These are phyloP conservation scores for Russula dissimulans DNA, from an alignment of 768 basidiomycete genomes.

Conservation along the genomic window DNA sequence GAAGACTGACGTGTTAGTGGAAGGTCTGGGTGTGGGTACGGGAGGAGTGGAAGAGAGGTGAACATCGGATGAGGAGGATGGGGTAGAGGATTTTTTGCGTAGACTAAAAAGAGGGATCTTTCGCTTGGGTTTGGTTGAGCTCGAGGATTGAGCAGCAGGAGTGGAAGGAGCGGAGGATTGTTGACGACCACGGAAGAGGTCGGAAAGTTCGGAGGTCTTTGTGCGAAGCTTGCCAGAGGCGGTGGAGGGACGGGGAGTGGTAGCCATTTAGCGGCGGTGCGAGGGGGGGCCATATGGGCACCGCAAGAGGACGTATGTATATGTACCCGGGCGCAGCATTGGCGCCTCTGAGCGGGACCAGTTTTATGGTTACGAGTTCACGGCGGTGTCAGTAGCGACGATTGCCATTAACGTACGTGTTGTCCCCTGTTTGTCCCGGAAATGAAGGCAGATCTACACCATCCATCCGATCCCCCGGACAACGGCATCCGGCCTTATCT, in stretches of 20 bases:
- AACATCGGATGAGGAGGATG: not conserved
- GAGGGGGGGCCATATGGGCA: not conserved
- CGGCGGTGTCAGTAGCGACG: not conserved
- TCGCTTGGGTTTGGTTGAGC: constrained; percentile 12
- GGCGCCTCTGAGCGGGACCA: not conserved
- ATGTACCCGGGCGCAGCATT: not conserved
- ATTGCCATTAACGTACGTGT: not conserved
- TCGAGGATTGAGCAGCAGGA: not conserved
- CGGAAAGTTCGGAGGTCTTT: constrained; percentile 18
- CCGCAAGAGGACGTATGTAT: constrained; percentile 2
- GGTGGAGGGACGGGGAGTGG: constrained; percentile 8
- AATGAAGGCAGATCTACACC: constrained; percentile 3
- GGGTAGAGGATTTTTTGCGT: constrained; percentile 12
- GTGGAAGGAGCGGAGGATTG: constrained; percentile 1
- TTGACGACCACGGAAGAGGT: constrained; percentile 17
- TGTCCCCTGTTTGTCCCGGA: constrained; percentile 3
- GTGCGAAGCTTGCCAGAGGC: constrained; percentile 13
- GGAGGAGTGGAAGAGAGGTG: not conserved
- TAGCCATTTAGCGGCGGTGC: constrained; percentile 4
- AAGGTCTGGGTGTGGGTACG: not conserved
- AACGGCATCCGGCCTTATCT: not conserved
- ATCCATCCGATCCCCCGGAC: not conserved
- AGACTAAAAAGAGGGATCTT: constrained; percentile 19
- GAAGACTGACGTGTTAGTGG: constrained; percentile 1
- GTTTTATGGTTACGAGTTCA: not conserved